Conservation (phyloP, 1,284 basidiomycete species). For the Cutaneotrichosporon sp. region DNA sequence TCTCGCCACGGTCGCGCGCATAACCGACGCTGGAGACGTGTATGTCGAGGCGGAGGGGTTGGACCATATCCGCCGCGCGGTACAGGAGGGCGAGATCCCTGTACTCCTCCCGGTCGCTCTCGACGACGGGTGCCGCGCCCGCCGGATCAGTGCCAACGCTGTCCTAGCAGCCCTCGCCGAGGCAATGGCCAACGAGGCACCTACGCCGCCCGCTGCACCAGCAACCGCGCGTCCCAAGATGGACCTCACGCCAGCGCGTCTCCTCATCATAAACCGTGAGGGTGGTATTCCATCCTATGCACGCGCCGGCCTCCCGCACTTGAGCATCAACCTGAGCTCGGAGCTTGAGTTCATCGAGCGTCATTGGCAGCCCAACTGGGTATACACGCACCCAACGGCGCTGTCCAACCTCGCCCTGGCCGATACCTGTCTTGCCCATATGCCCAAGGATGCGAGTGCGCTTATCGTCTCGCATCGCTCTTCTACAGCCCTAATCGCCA, state of each 20-base stretch:
- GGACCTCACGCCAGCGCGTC: conserved; percentile 82
- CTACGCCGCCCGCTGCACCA: background rate
- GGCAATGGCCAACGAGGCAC: conserved; percentile 64
- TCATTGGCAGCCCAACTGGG: conserved; percentile 80
- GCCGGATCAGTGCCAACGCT: conserved; percentile 85
- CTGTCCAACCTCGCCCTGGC: conserved; percentile 85
- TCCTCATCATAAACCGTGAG: conserved; percentile 97
- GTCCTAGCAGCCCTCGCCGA: conserved; percentile 83
- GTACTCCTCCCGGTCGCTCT: conserved; percentile 93
- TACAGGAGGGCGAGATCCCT: conserved; percentile 90
- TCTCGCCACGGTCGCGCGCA: conserved; percentile 76
- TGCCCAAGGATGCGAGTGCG: conserved; percentile 90
- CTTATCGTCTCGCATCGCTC: conserved; percentile 97
- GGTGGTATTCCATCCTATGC: conserved; percentile 98
- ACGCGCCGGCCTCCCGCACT: conserved; percentile 87
- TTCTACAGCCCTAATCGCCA: conserved; percentile 90
- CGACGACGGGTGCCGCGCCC: conserved; percentile 82
- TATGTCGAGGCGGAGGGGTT: conserved; percentile 67
- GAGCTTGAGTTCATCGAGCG: conserved; percentile 83
- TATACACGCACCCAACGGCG: conserved; percentile 75
- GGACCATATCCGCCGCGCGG: conserved; percentile 77
- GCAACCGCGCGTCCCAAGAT: conserved; percentile 11
- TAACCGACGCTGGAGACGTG: conserved; percentile 51
- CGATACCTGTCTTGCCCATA: conserved; percentile 81
- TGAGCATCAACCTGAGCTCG: conserved; percentile 89